Base-by-base conservation (phyloP, 352 stramenopile species). In the Phytopythium helicoides region DNA sequence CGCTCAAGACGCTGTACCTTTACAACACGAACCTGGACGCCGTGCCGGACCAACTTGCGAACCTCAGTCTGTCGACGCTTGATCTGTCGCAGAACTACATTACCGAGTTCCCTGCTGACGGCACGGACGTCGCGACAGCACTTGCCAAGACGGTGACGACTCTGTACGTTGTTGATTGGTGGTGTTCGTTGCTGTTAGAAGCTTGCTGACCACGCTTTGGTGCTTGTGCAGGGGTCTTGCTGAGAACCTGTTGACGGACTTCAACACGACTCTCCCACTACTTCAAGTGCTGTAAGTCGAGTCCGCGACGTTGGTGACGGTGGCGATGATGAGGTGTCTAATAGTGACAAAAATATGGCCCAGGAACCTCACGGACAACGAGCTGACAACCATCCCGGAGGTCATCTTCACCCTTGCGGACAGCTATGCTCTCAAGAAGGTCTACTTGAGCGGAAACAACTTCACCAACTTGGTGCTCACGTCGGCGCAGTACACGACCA, bases 11-110 rank as follows among this genome's bases (percentile, higher is more conserved):
- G 21, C 25, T 82, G 25, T 74, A 73, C 37, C 55, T 82, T 40
- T 65, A 44, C 25, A 89, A 87, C 41, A 55, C 31, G 44, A 86
- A 86, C 49, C 44, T 89, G 25, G 56, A 76, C 34, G 34, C 48
- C 16, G 52, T 89, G 4, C 75, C 78, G 0, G 53, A 57, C 6
- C 58, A 69, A 18, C 61, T 81, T 9, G 42, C 48, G 42, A 68
- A 63, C 25, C 73, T 81, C 41, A 57, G 38, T 1, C 6, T 76
- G 9, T 54, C 45, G 35, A 63, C 68, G 25, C 47, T 80, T 31
- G 65, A 86, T 52, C 33, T 85, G 28, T 70, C 66, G 26, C 52
- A 69, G 36, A 87, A 87, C 59, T 79, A 75, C 62, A 60, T 89
- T 22, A 60, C 51, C 18, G 60, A 68, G 5, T 58, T 88, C 8